phyloP scores from a whole-genome alignment of 495 filamentous ascomycete genomes.

The Penicillium steckii region DNA sequence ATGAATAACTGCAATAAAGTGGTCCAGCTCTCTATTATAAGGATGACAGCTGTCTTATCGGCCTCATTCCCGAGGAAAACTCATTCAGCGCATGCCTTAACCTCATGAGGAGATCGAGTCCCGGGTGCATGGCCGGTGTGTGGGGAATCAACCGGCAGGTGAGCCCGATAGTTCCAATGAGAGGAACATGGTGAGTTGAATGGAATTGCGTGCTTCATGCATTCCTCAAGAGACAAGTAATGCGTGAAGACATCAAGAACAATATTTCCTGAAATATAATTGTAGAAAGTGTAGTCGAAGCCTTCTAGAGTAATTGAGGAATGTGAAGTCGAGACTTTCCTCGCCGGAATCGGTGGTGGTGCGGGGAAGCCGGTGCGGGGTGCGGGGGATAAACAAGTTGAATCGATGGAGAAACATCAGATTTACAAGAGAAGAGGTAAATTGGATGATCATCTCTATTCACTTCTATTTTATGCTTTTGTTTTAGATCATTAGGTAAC shows the following conservation, averaged over 20 bases:
- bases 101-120: conserved; percentile 9
- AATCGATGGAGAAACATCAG: background rate
- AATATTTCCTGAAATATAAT: too few species aligned
- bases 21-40: conserved; percentile 1
- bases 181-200: background rate
- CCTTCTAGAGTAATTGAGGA: background rate
- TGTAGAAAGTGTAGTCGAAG: background rate
- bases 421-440: background rate
- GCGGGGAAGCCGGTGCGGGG: background rate
- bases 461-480: background rate
- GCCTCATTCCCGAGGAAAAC: conserved; percentile 4
- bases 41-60: background rate
- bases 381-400: background rate
- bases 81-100: conserved; percentile 4
- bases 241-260: too few species aligned
- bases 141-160: conserved; percentile 7
- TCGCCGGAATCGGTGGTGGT: background rate
- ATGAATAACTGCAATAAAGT: background rate
- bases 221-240: background rate
- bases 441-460: background rate
- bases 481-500: background rate
- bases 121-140: conserved; percentile 4
- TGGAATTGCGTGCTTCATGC: background rate
- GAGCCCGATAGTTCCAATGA: conserved; percentile 3
- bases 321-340: background rate